phyloP scores from a whole-genome alignment of 495 filamentous ascomycete species.

The Neurospora tetraspora region DNA sequence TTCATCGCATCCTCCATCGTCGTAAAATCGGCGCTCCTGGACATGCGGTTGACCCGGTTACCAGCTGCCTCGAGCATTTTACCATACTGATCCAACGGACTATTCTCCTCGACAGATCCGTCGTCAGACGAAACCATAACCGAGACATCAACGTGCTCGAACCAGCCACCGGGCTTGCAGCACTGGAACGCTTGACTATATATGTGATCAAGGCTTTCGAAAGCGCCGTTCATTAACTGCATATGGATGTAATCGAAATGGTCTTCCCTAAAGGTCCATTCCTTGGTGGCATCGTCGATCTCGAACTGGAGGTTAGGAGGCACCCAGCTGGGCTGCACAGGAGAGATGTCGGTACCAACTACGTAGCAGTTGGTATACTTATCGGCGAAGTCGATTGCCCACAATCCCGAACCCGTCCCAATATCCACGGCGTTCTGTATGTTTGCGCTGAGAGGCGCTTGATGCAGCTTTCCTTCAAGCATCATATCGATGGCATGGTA shows the following conservation, averaged over 20 bases:
- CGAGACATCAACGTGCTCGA: conserved; percentile 42
- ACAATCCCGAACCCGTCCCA: conserved; percentile 31
- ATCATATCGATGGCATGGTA: conserved; percentile 27
- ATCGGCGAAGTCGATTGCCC: conserved; percentile 49
- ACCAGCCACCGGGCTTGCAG: conserved; percentile 15
- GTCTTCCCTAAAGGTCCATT: conserved; percentile 35
- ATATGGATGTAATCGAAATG: conserved; percentile 52
- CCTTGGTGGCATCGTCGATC: conserved; percentile 38
- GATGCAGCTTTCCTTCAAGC: conserved; percentile 31
- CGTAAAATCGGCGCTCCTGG: not conserved
- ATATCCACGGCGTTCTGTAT: conserved; percentile 26
- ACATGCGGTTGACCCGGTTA: not conserved
- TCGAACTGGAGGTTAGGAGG: conserved; percentile 39
- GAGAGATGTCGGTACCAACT: conserved; percentile 42
- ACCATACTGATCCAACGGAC: not conserved
- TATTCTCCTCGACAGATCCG: conserved; percentile 17
- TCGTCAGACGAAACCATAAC: conserved; percentile 38
- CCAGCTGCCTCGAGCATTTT: not conserved
- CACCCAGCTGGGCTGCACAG: conserved; percentile 33
- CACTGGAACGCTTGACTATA: conserved; percentile 24
- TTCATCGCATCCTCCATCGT: not conserved
- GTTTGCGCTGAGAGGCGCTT: conserved; percentile 19
- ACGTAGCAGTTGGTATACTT: conserved; percentile 38
- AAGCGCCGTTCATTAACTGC: conserved; percentile 36
- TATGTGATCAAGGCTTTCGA: conserved; percentile 41